phyloP scores from a whole-genome alignment of 345 rosid genomes.

The Eucalyptus guilfoylei region DNA sequence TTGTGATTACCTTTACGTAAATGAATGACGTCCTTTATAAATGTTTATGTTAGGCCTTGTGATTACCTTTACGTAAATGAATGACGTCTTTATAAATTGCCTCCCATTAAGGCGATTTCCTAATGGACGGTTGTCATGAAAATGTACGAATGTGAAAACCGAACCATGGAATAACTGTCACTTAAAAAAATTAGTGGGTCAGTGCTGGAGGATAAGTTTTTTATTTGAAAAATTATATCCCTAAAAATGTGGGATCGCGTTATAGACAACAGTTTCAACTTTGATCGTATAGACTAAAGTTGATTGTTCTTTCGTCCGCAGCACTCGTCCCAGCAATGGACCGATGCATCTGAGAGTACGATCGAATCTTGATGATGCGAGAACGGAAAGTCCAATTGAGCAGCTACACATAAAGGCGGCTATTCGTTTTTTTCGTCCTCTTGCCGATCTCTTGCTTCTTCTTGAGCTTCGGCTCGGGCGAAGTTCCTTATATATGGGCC shows the following conservation, averaged over 20 bases:
- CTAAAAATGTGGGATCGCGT: no score
- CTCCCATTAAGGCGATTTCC: no score
- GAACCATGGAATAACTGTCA: rapidly evolving
- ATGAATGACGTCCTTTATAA: no score
- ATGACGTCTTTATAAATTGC: no score
- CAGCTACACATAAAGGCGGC: background rate
- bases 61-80: no score
- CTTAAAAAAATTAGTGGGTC: no score
- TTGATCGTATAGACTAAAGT: conserved; percentile 29
- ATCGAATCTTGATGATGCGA: background rate
- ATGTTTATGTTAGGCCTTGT: no score
- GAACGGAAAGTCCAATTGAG: background rate
- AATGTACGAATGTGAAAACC: rapidly evolving
- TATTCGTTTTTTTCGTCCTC: background rate
- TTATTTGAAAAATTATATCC: no score
- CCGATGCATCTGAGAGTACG: conserved; percentile 22
- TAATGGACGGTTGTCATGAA: rapidly evolving
- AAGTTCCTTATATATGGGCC: background rate
- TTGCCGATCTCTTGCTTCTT: background rate
- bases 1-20: no score
- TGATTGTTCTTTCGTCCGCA: conserved; percentile 18
- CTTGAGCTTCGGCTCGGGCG: background rate
- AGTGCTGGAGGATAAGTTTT: no score
- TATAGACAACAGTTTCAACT: background rate
- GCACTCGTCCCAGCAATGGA: conserved; percentile 34